These are phyloP conservation scores for Phytopythium montanum DNA, from an alignment of 352 stramenopile species.

Conservation along the genomic window DNA sequence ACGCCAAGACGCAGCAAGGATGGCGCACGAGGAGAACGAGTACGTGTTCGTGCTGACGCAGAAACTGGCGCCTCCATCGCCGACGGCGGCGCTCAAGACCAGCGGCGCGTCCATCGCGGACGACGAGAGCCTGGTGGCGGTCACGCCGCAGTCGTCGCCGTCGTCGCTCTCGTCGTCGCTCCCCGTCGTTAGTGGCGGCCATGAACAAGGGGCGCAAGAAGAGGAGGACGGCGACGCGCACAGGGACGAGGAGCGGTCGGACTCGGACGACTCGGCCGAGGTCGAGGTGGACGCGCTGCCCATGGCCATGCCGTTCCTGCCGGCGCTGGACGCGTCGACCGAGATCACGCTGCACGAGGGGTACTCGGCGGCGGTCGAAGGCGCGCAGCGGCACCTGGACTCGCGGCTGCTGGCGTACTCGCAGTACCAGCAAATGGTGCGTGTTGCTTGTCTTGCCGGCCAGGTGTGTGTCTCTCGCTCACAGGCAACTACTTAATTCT, in stretches of 20 bases:
- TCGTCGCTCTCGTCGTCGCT: constrained; percentile 15
- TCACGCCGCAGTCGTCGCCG: constrained; percentile 18
- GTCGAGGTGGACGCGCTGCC: constrained; percentile 49
- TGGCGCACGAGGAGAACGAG: constrained; percentile 50
- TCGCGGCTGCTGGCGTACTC: constrained; percentile 80
- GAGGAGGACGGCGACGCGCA: no score
- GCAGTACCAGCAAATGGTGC: constrained; percentile 79
- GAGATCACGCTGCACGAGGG: constrained; percentile 83
- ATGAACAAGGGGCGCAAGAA: no score
- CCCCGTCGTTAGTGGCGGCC: no score
- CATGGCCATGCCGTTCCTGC: constrained; percentile 60
- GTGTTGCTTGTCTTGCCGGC: neutral
- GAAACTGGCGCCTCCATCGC: constrained; percentile 12
- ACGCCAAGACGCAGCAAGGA: neutral
- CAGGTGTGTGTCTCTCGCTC: neutral
- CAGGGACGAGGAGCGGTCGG: constrained; percentile 3
- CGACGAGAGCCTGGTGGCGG: constrained; percentile 21
- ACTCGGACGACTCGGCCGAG: constrained; percentile 31
- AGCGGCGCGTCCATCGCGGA: constrained; percentile 25
- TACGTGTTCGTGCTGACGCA: constrained; percentile 69
- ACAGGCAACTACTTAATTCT: neutral
- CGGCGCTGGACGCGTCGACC: constrained; percentile 76
- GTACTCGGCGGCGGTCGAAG: constrained; percentile 73
- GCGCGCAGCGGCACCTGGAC: constrained; percentile 69
- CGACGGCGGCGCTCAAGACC: constrained; percentile 10